These are phyloP conservation scores for Penicillium paradoxum DNA, from an alignment of 495 filamentous ascomycete genomes.

Conservation along the genomic window DNA sequence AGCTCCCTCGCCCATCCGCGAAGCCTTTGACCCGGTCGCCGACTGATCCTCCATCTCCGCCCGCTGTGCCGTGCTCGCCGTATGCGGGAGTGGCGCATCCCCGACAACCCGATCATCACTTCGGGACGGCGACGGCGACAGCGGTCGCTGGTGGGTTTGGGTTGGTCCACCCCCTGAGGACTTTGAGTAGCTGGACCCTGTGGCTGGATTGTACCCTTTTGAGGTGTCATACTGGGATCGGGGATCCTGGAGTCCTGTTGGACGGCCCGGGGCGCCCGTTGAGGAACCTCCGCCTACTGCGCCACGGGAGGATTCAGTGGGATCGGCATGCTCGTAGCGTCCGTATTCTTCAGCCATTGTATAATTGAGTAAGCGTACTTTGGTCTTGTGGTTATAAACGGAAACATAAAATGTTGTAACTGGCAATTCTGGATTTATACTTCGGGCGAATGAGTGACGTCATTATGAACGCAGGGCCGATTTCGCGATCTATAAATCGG, in stretches of 20 bases:
- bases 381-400: neutral
- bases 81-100: conserved; percentile 14
- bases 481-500: neutral
- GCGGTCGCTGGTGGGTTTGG: conserved; percentile 1
- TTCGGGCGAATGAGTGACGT: conserved; percentile 15
- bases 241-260: conserved; percentile 12
- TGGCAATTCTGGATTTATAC: neutral
- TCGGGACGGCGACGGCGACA: conserved; percentile 4
- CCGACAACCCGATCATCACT: conserved; percentile 6
- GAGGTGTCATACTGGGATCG: conserved; percentile 20
- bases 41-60: conserved; percentile 8
- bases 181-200: conserved; percentile 22
- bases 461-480: conserved; percentile 11
- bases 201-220: conserved; percentile 25
- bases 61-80: conserved; percentile 16
- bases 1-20: conserved; percentile 1
- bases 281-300: conserved; percentile 23
- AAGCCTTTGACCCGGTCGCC: neutral
- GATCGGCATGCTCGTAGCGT: neutral
- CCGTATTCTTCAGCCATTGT: neutral
- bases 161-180: conserved; percentile 5
- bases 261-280: conserved; percentile 26
- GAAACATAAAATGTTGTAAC: neutral
- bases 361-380: neutral
- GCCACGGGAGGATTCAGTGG: neutral